Evolutionary conservation across 805 yeast genomes (phyloP), one percentile per base, ranked within the genome.

Genomic region (Torulaspora franciscae): DNA sequence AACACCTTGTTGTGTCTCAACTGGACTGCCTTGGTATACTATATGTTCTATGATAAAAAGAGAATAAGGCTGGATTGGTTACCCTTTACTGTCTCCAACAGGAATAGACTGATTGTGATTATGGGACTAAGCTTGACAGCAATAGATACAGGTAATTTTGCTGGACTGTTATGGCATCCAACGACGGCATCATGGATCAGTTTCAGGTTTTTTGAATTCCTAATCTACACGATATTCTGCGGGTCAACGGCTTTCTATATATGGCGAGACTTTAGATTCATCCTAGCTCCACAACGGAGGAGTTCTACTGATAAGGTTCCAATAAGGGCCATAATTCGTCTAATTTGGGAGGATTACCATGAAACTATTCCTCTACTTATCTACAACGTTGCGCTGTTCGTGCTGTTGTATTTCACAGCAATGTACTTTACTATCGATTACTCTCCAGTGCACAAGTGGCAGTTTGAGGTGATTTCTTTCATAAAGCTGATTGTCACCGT

Each of bases 21-120:
- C 38, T 64, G 68, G 66, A 39, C 55, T 14, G 49, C 59, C 28
- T 55, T 63, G 14, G 51, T 60, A 11, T 58, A 51, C 40, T 61
- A 58, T 51, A 56, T 64, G 56, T 56, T 49, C 42, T 54, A 48
- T 26, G 50, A 52, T 26, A 51, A 55, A 19, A 40, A 37, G 17
- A 42, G 34, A 24, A 37, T 47, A 22, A 26, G 33, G 2, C 39
- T 32, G 14, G 45, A 42, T 22, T 49, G 53, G 56, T 28, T 54
- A 3, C 62, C 62, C 11, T 39, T 46, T 2, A 38, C 43, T 36
- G 37, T 59, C 14, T 50, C 48, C 22, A 56, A 48, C 35, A 50
- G 55, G 32, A 55, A 55, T 37, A 46, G 48, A 23, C 35, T 49
- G 8, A 57, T 59, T 13, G 23, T 57, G 7, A 25, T 42, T 11